Base-by-base conservation (phyloP, 805 yeast genomes). In the Ogataea ramenticola region DNA sequence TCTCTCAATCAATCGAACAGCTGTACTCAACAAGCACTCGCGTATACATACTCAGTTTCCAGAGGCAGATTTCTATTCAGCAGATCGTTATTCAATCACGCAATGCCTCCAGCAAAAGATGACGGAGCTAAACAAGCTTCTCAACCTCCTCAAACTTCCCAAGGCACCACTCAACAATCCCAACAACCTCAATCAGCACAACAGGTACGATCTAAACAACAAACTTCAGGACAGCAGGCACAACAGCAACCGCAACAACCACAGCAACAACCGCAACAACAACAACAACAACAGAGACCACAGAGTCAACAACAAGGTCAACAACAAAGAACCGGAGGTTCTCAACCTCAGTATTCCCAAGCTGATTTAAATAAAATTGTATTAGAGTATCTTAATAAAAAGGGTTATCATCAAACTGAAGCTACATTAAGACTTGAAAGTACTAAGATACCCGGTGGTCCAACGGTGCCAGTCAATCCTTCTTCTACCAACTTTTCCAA, bases 391-490 rank as follows among this genome's bases (percentile, higher is more conserved):
- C 72, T 93, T 52, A 85, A 82, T 61, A 91, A 93, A 57, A 89
- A 90, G 61, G 99, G 99, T 2, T 93, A 88, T 58, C 90, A 86
- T 53, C 80, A 83, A 52, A 91, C 99, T 0, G 99, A 93, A 61
- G 89, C 96, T 2, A 86, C 90, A 82, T 72, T 93, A 41, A 77
- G 99, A 49, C 79, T 89, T 48, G 99, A 93, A 61, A 77, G 83
- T 50, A 73, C 87, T 1, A 80, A 83, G 46, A 73, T 74, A 7
- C 74, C 79, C 1, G 66, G 66, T 7, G 68, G 75, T 1, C 74
- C 77, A 7, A 67, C 80, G 12, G 66, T 65, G 2, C 70, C 79
- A 1, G 68, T 78, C 15, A 67, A 64, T 12, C 74, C 85, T 1
- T 61, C 73, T 3, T 73, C 62, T 53, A 68, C 71, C 1, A 49